Conservation (phyloP, 2,329 filamentous ascomycete genomes). For the Colletotrichum paranaense region DNA sequence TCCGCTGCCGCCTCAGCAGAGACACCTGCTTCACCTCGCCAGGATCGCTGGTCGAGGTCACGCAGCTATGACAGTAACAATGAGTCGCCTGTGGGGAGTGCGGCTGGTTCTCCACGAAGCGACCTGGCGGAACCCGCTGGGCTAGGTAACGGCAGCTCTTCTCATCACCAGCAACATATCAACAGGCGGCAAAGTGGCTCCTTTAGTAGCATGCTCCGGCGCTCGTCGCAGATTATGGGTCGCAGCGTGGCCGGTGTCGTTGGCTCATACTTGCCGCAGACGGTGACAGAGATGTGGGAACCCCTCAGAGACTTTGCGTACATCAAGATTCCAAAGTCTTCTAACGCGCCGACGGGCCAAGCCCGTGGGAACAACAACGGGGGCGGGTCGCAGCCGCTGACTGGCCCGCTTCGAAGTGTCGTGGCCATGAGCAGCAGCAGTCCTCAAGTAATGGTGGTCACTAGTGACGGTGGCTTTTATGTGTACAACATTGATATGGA, state of each 20-base stretch:
- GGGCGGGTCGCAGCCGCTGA: constrained; percentile 38
- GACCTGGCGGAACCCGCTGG: constrained; percentile 55
- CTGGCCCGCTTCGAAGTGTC: constrained; percentile 80
- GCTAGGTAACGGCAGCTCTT: constrained; percentile 38
- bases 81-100: constrained; percentile 59
- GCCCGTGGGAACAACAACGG: constrained; percentile 6
- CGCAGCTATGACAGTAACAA: constrained; percentile 66
- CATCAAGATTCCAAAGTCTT: constrained; percentile 85
- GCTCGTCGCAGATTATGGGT: constrained; percentile 93
- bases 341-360: constrained; percentile 42
- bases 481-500: constrained; percentile 97
- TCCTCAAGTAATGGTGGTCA: constrained; percentile 98
- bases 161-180: constrained; percentile 41
- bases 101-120: constrained; percentile 57
- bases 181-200: constrained; percentile 74
- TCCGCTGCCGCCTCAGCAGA: constrained; percentile 50
- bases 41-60: constrained; percentile 65
- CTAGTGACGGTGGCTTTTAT: constrained; percentile 93
- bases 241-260: constrained; percentile 89
- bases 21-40: constrained; percentile 52
- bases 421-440: constrained; percentile 96
- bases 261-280: constrained; percentile 90
- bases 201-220: constrained; percentile 89
- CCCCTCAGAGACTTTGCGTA: constrained; percentile 94
- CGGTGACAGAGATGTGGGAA: constrained; percentile 98